Base-by-base conservation (phyloP, 805 yeast species). In the Wickerhamiella qilinensis region DNA sequence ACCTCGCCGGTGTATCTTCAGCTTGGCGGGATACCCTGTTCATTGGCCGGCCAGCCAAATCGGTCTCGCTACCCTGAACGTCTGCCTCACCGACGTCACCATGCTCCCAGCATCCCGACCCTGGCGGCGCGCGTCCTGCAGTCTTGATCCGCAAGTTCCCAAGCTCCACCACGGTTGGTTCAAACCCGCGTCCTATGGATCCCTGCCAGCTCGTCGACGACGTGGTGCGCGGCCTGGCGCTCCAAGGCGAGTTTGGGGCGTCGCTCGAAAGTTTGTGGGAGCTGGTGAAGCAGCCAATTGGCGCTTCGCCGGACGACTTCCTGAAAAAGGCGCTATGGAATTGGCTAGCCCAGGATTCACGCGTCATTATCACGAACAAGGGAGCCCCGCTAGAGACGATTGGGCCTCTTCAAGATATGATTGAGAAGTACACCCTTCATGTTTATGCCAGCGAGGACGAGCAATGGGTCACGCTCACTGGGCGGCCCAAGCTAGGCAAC, bases 391-490 rank as follows among this genome's bases (percentile, higher is more conserved):
- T 43, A 2, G 28, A 15, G n/a, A 17, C 12, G 17, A 20, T 11
- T 2, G 9, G 19, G 29, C 31, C 38, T 4, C 9, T 24, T 3
- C 24, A 36, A 1, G 35, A 17, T 5, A 21, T 35, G 16, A 6
- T 7, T 7, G 22, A n/a, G 2, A 11, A 36, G 3, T 15, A 39
- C 11, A 28, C 38, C 9, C 39, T 47, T 11, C 46, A 41, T 9
- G 43, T 56, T 12, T 45, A 35, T 24, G 62, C 58, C 6, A 46
- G 51, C 11, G 59, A 54, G 27, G 56, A 56, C 14, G 40, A 49
- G 21, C 59, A 57, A 31, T 62, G 65, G 64, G 30, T 43, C 11
- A 49, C 44, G 5, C 44, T 62, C 6, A 61, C 66, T 0, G 63
- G 62, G 2, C 32, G 40, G 9, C 53, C 56, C 0, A 49, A 48